Evolutionary conservation across 208 protist species (phyloP), one percentile per base, ranked within the genome.

Genomic region (Trypanosoma congolense): DNA sequence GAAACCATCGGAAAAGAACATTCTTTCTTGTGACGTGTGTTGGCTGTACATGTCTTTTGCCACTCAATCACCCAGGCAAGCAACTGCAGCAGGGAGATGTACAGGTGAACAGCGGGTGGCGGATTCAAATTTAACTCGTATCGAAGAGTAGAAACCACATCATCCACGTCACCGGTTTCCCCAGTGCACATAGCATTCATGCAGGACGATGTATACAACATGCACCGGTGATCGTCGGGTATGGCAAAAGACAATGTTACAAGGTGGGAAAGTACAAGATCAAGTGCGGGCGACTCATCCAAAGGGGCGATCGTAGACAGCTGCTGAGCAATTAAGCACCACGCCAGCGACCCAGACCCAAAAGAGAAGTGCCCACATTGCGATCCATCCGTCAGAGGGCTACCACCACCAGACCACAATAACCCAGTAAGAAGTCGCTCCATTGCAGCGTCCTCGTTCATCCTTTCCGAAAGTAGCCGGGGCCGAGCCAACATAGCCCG

Each of bases 341-440:
- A 90, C 5, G 78, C 83, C 21, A 84, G 70, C 4, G 83, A 90
- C n/a, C 79, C 77, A 26, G 67, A 66, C 16, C 78, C 83, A 58
- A 79, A 86, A 1, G 53, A 65, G 28, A 43, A 68, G 6, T 19
- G 30, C 1, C 33, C 33, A 38, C 4, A 30, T 51, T 33, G 21
- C 2, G 10, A 57, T 2, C 10, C 0, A 5, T 1, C 38, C 9
- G 4, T 16, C 8, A 36, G 21, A 28, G 28, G 41, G 2, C 21
- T 24, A 18, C 9, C 46, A 3, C 29, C 54, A 1, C 73, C 74
- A 19, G 74, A 78, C 77, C 80, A 88, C 52, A 92, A 61, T 36
- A 92, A 21, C 28, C 73, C 65, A 48, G 55, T 25, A 41, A 83
- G 14, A 2, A 92, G 50, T 9, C 58, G 61, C 26, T 71, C 58